Evolutionary conservation across 495 filamentous ascomycete species (phyloP).

Genomic region (Xylaria sp.): DNA sequence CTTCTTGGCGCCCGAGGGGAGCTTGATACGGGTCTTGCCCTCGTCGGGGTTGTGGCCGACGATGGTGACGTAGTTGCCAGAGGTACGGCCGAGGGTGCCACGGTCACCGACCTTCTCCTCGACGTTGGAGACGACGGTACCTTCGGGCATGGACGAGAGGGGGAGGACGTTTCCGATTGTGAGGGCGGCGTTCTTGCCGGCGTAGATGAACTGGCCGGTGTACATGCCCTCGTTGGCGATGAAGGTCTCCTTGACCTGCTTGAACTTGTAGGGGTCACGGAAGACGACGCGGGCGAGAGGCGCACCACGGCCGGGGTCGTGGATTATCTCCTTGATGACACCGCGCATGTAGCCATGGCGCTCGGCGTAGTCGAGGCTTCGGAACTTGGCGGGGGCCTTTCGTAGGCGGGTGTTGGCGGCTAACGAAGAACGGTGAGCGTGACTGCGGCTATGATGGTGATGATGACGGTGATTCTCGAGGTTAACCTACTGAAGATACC

Average conservation of each 20-base stretch:
- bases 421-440: constrained; percentile 33
- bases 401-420: constrained; percentile 81
- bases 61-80: constrained; percentile 98
- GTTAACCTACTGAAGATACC: constrained; percentile 89
- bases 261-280: constrained; percentile 91
- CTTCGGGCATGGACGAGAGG: constrained; percentile 91
- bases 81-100: constrained; percentile 92
- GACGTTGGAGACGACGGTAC: constrained; percentile 97
- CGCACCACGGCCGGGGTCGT: constrained; percentile 97
- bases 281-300: constrained; percentile 95
- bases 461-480: constrained; percentile 29
- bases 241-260: constrained; percentile 92
- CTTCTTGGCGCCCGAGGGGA: constrained; percentile 99
- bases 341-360: constrained; percentile 96
- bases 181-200: constrained; percentile 95
- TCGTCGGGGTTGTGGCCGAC: constrained; percentile 99
- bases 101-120: constrained; percentile 99
- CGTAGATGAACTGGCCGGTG: constrained; percentile 99
- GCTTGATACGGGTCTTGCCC: constrained; percentile 99
- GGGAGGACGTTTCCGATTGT: constrained; percentile 98
- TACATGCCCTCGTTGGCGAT: constrained; percentile 99
- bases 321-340: constrained; percentile 98
- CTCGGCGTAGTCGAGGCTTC: constrained; percentile 92
- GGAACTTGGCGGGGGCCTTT: constrained; percentile 88
- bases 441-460: constrained; percentile 15